Evolutionary conservation across 2,329 filamentous ascomycete species (phyloP), one percentile per base, ranked within the genome.

Genomic region (Mycosphaerelloides madeirae): DNA sequence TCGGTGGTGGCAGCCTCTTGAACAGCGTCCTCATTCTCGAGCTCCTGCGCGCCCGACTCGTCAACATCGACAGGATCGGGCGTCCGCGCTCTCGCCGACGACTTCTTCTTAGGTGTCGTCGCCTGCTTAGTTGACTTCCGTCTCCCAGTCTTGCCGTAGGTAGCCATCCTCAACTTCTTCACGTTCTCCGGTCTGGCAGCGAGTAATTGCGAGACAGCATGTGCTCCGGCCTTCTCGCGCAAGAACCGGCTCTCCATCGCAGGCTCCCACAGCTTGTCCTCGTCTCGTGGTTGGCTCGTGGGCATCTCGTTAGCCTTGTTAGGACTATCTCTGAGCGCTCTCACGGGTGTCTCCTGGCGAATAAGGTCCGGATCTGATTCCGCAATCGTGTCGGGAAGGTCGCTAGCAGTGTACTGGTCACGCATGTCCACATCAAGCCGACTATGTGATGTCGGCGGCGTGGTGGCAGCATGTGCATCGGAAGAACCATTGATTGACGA

Each of bases 141-240:
- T 11, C 46, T 44, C 8, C 38, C 40, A 2, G 35, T 32, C 33
- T 48, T 31, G 48, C 45, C 46, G 25, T 56, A 48, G 11, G 49
- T 50, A 36, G 40, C 44, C 25, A 44, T 41, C 45, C 51, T 54
- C 31, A 38, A 14, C 29, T 34, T 43, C 9, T 38, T 36, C 11
- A 28, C 42, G 20, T 37, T 15, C 15, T 44, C 38, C 20, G 38
- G 29, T 33, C 55, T 41, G 9, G 38, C 29, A 35, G 54, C 46
- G 7, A 62, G 47, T 13, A 63, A 48, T 31, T 62, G 59, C 15
- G 56, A 60, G 13, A 62, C 65, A 31, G 65, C 62, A 41, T 54
- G 49, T 15, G 62, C 61, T 15, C 66, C 65, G 31, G 61, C 58
- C 32, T 61, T 39, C 45, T 70, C 69, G 13, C 59, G 61, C 40